These are phyloP conservation scores for Backusella mclennaniae DNA, from an alignment of 192 early-diverging fungal genomes.

Conservation along the genomic window DNA sequence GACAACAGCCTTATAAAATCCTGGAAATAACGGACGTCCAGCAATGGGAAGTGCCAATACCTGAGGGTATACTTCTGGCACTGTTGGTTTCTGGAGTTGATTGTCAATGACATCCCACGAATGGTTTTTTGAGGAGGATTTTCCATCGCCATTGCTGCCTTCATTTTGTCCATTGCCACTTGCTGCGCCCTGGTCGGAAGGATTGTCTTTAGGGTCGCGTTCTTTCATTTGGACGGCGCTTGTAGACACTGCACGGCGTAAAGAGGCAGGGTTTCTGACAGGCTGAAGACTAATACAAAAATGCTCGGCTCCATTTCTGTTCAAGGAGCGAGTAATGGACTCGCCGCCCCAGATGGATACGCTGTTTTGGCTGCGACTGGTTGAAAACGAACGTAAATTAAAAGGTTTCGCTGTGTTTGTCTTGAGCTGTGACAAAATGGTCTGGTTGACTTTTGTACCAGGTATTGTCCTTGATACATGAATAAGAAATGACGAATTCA, in stretches of 20 bases:
- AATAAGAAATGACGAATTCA: conserved; percentile 29
- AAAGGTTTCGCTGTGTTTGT: background rate
- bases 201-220: conserved; percentile 29
- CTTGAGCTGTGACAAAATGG: conserved; percentile 17
- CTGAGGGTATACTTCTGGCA: conserved; percentile 92
- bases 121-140: conserved; percentile 19
- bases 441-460: conserved; percentile 24
- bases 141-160: conserved; percentile 29
- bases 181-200: conserved; percentile 14
- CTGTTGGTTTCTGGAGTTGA: conserved; percentile 69
- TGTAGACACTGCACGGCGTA: conserved; percentile 12
- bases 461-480: conserved; percentile 40
- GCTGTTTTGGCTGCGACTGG: background rate
- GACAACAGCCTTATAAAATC: conserved; percentile 97
- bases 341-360: conserved; percentile 35
- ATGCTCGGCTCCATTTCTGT: conserved; percentile 15
- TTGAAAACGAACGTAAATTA: conserved; percentile 3
- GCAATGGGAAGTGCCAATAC: conserved; percentile 93
- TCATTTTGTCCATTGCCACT: conserved; percentile 2
- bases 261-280: conserved; percentile 13
- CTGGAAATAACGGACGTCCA: conserved; percentile 91
- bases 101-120: conserved; percentile 58
- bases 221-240: conserved; percentile 7
- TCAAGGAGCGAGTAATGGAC: conserved; percentile 23
- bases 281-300: conserved; percentile 28